Evolutionary conservation across 352 stramenopile genomes (phyloP), one percentile per base, ranked within the genome.

Genomic region (Phytophthora colocasiae): DNA sequence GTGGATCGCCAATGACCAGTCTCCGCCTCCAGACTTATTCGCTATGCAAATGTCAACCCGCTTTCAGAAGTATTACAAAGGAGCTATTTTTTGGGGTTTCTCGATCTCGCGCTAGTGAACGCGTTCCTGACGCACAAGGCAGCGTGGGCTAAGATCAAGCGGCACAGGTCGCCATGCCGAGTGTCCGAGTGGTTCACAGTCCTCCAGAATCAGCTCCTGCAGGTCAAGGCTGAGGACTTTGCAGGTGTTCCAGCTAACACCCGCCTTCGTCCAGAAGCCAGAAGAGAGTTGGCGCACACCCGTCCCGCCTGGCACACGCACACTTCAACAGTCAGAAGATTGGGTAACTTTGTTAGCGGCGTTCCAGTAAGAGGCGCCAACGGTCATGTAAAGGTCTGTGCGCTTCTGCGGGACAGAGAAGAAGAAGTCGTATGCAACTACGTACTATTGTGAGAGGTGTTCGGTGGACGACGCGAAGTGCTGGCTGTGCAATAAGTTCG

Each of bases 161-260:
- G n/a, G n/a, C 12, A 27, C n/a, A n/a, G n/a, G 8, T 19, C 3
- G 0, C 40, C 1, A 27, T 46, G 40, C 19, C 11, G 7, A 2
- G 15, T n/a, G 12, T 1, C 15, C 1, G 40, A 46, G 40, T 46
- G 31, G 40, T 17, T 46, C 11, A 0, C 12, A 1, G 40, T 46
- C n/a, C 40, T 46, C 1, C n/a, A 46, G n/a, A 46, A 46, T n/a
- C 40, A 46, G n/a, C 40, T 46, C 3, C 40, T 46, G n/a, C 40
- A 46, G 10, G 19, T 32, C 8, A 48, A 48, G 19, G 14, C 17
- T 10, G 14, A 48, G 26, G 3, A 48, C 9, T 48, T 32, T 12
- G 7, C 41, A 3, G 41, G 41, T 6, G 19, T 48, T 4, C n/a
- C 17, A 9, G 7, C 7, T n/a, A 7, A 48, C 41, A 4, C n/a